Conservation (phyloP, 2,329 filamentous ascomycete species). For the Aspergillus chevalieri region DNA sequence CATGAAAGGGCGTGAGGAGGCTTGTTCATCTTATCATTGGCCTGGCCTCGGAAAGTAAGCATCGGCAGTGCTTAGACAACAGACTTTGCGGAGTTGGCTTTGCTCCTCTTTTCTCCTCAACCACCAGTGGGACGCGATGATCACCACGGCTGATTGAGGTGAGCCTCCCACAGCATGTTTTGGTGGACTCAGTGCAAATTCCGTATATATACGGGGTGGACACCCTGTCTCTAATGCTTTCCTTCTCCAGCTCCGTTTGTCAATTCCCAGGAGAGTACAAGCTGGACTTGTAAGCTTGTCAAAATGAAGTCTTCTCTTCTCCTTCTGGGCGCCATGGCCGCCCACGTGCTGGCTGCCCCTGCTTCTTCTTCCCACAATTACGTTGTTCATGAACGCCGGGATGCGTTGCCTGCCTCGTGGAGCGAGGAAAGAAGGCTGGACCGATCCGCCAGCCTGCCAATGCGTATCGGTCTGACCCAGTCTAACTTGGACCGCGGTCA, state of each 20-base stretch:
- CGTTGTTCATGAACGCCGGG: slow-evolving; percentile 28
- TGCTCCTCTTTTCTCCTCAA: too few relatives aligned
- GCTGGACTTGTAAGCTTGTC: background rate
- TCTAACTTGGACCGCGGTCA: slow-evolving; percentile 41
- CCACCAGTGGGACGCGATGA: too few relatives aligned
- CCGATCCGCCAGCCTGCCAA: slow-evolving; percentile 33
- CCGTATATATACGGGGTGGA: background rate
- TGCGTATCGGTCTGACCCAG: slow-evolving; percentile 44
- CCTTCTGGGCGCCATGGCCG: slow-evolving; percentile 14
- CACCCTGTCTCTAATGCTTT: background rate
- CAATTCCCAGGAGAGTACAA: background rate
- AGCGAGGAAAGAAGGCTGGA: slow-evolving; percentile 23
- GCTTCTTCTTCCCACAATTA: slow-evolving; percentile 11
- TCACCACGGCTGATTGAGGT: too few relatives aligned
- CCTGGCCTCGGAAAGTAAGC: background rate
- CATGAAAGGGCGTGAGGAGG: background rate
- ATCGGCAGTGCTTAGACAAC: too few relatives aligned
- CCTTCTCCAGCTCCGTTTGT: background rate
- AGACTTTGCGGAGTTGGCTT: too few relatives aligned
- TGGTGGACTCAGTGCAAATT: too few relatives aligned
- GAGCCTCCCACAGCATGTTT: too few relatives aligned
- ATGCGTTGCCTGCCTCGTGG: slow-evolving; percentile 22
- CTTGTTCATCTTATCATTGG: background rate
- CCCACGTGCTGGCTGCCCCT: slow-evolving; percentile 17
- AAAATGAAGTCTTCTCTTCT: slow-evolving; percentile 20